phyloP scores from a whole-genome alignment of 306 rosid species.

The Neltuma alba region DNA sequence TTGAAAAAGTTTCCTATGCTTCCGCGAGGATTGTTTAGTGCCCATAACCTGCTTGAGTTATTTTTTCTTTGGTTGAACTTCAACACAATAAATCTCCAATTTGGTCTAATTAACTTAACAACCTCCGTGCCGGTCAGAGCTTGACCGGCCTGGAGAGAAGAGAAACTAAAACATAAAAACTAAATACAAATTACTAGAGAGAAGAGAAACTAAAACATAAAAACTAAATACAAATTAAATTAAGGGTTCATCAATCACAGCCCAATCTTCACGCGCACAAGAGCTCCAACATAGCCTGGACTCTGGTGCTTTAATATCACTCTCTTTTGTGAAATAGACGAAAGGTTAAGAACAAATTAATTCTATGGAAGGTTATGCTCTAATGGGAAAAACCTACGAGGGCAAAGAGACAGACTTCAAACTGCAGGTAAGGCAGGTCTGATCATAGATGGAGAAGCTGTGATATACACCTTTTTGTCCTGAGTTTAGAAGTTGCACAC shows the following conservation, averaged over 20 bases:
- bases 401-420: neutral
- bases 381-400: neutral
- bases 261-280: neutral
- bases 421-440: neutral
- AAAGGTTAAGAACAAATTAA: neutral
- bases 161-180: neutral
- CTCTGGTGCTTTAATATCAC: neutral
- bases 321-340: neutral
- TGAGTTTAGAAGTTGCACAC: slow-evolving; percentile 23
- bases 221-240: neutral
- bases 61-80: neutral
- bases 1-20: neutral
- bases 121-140: neutral
- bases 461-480: neutral
- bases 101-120: neutral
- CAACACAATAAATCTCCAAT: neutral
- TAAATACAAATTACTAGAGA: neutral
- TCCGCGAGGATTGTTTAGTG: neutral
- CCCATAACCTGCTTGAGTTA: too few relatives aligned
- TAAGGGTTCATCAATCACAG: neutral
- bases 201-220: neutral
- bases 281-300: neutral
- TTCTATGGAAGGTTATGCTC: neutral
- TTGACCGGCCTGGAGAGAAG: too few relatives aligned
- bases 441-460: neutral